These are phyloP conservation scores for Eurotiales sp. DNA, from an alignment of 2,329 filamentous ascomycete genomes.

Conservation along the genomic window DNA sequence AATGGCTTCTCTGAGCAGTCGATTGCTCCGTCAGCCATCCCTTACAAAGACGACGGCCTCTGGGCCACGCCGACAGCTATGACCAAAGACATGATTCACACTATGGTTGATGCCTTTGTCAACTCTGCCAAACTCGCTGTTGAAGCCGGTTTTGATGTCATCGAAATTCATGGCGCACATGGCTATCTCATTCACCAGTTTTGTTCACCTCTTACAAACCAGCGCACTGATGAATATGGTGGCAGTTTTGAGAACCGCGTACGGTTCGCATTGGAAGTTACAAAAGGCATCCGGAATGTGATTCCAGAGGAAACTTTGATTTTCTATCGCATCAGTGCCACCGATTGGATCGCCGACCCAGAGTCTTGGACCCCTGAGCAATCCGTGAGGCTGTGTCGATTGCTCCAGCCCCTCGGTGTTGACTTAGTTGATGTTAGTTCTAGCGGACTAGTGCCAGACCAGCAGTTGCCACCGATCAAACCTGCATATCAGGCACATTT, in stretches of 20 bases:
- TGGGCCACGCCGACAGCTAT: slow-evolving; percentile 1
- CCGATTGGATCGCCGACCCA: slow-evolving; percentile 64
- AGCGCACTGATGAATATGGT: slow-evolving; percentile 49
- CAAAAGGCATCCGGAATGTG: slow-evolving; percentile 35
- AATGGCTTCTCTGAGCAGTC: neutral
- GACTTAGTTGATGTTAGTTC: slow-evolving; percentile 46
- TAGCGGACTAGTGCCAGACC: slow-evolving; percentile 27
- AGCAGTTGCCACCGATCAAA: neutral
- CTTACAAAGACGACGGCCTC: neutral
- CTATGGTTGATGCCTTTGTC: neutral
- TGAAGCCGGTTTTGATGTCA: slow-evolving; percentile 52
- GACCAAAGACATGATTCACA: slow-evolving; percentile 5
- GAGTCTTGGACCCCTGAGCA: slow-evolving; percentile 39
- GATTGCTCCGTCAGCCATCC: slow-evolving; percentile 2
- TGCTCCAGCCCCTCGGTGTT: slow-evolving; percentile 39
- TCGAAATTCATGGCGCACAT: slow-evolving; percentile 49
- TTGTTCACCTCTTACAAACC: slow-evolving; percentile 45
- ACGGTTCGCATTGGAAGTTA: slow-evolving; percentile 54
- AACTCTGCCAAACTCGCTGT: slow-evolving; percentile 26
- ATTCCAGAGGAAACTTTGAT: slow-evolving; percentile 67
- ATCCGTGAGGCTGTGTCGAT: slow-evolving; percentile 36
- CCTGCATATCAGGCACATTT: neutral
- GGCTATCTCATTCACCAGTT: slow-evolving; percentile 54
- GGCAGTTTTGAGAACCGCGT: slow-evolving; percentile 50
- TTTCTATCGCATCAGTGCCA: slow-evolving; percentile 66